Base-by-base conservation (phyloP, 2,329 filamentous ascomycete genomes). In the Emergomyces africanus region DNA sequence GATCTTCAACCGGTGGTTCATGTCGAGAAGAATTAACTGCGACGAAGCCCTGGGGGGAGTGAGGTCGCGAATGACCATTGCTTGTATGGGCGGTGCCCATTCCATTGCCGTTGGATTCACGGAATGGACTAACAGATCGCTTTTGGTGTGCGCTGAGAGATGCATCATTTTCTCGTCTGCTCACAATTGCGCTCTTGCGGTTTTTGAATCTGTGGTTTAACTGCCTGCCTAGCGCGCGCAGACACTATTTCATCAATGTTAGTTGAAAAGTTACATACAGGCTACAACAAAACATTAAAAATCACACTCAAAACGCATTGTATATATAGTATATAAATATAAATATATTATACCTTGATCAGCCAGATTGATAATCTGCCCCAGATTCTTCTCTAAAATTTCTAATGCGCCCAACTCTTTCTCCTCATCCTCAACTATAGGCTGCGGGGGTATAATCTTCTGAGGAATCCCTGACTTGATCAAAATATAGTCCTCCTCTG, bases 321-420 rank as follows among this genome's bases (percentile, higher is more conserved):
- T n/a, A 23, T 39, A 49, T 5, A 59, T 54, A 50, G 25, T n/a
- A 39, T 1, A 53, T 42, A 46, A 44, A 35, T 54, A 5, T 20
- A 55, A 37, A 60, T 44, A 59, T 30, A 15, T 4, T 75, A 65
- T 70, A 82, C 81, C 84, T 76, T 89, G 86, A 68, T 95, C 90
- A 3, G 90, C 89, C 67, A 86, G 84, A 68, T 89, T 89, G 65
- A 88, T 90, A 49, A 95, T 81, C 64, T 87, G 81, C 42, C 84
- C 83, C 41, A 95, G 76, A 62, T 89, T 87, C 70, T 86, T 84
- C 72, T 95, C 89, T 33, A 95, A 73, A 56, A 95, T 91, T 66
- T 94, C 89, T 66, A 95, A 77, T 0, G 89, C 92, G 14, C 85
- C 89, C 42, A 95, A 73, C 70, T 96, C 90, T 64, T 90, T 89